A percentile compares a stretch with the other conserved stretches of the same genome.
Conservation (phyloP, 1,284 basidiomycete species). For the Ganoderma leucocontextum region DNA sequence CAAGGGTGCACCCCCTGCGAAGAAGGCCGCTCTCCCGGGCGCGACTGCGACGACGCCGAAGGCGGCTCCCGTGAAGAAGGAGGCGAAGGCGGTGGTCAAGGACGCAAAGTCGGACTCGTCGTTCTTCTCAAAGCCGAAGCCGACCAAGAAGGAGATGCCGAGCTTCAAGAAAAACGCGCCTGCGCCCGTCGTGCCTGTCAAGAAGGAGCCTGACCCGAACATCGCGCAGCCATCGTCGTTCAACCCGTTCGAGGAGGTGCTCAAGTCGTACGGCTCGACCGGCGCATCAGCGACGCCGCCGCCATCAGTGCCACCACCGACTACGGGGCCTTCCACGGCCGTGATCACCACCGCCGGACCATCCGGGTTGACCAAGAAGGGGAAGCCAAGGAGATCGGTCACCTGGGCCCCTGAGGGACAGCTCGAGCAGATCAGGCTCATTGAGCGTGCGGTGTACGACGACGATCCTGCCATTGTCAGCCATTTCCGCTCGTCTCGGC, state of each 20-base stretch:
- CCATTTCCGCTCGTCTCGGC: slow-evolving; percentile 49
- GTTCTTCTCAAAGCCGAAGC: slow-evolving; percentile 85
- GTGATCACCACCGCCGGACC: slow-evolving; percentile 45
- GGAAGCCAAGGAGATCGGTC: slow-evolving; percentile 76
- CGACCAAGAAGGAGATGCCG: slow-evolving; percentile 76
- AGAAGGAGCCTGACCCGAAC: slow-evolving; percentile 63
- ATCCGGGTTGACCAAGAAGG: slow-evolving; percentile 49
- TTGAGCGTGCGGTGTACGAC: slow-evolving; percentile 85
- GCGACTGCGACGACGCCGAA: slow-evolving; percentile 45
- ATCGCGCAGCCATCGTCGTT: slow-evolving; percentile 80
- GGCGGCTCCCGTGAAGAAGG: slow-evolving; percentile 46
- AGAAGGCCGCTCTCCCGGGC: slow-evolving; percentile 65
- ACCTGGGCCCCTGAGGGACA: slow-evolving; percentile 77
- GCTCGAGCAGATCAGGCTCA: slow-evolving; percentile 76
- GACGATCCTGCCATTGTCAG: slow-evolving; percentile 85
- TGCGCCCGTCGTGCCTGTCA: slow-evolving; percentile 52
- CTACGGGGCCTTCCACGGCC: slow-evolving; percentile 41
- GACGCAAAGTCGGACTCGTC: slow-evolving; percentile 84
- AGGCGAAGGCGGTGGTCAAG: slow-evolving; percentile 51
- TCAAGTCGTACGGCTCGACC: slow-evolving; percentile 74
- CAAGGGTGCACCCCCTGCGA: slow-evolving; percentile 63
- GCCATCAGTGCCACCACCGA: slow-evolving; percentile 43
- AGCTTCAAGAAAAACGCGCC: slow-evolving; percentile 72
- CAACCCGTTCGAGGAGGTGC: slow-evolving; percentile 81
- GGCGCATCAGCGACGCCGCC: slow-evolving; percentile 54